phyloP scores from a whole-genome alignment of 345 rosid genomes.

The Salix udensis region DNA sequence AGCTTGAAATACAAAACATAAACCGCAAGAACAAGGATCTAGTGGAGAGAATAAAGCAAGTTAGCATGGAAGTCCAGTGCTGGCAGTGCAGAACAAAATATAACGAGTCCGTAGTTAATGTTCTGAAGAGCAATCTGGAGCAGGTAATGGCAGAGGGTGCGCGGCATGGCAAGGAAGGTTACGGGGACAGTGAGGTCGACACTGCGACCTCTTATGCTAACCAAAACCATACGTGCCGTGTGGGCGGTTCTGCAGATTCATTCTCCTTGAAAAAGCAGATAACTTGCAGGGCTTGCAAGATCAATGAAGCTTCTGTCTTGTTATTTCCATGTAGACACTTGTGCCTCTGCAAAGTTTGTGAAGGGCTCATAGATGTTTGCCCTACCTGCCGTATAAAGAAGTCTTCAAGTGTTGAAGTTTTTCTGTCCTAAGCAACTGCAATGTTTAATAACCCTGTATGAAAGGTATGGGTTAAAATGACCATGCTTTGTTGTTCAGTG shows the following conservation, averaged over 20 bases:
- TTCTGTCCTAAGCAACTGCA: constrained; percentile 34
- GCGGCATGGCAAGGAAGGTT: constrained; percentile 60
- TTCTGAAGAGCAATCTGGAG: constrained; percentile 55
- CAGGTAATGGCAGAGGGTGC: constrained; percentile 54
- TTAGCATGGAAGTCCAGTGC: constrained; percentile 48
- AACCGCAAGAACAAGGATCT: constrained; percentile 62
- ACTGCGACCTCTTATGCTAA: constrained; percentile 54
- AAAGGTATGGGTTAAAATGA: constrained; percentile 10
- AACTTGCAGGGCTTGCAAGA: constrained; percentile 50
- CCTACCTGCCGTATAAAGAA: constrained; percentile 58
- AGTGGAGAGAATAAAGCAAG: constrained; percentile 54
- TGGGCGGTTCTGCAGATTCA: constrained; percentile 21
- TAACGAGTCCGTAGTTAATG: constrained; percentile 62
- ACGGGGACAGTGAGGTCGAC: constrained; percentile 66
- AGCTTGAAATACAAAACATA: constrained; percentile 51
- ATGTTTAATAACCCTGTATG: constrained; percentile 10
- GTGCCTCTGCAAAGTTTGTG: constrained; percentile 70
- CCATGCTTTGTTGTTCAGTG: neutral
- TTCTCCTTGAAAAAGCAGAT: constrained; percentile 25
- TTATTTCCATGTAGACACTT: constrained; percentile 68
- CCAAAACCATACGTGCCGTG: constrained; percentile 19
- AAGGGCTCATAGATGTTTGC: constrained; percentile 40
- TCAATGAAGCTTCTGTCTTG: constrained; percentile 48
- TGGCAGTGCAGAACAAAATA: constrained; percentile 72
- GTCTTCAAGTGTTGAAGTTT: constrained; percentile 44